These are phyloP conservation scores for Phlyctochytrium arcticum DNA, from an alignment of 192 early-diverging fungal genomes.

Conservation along the genomic window DNA sequence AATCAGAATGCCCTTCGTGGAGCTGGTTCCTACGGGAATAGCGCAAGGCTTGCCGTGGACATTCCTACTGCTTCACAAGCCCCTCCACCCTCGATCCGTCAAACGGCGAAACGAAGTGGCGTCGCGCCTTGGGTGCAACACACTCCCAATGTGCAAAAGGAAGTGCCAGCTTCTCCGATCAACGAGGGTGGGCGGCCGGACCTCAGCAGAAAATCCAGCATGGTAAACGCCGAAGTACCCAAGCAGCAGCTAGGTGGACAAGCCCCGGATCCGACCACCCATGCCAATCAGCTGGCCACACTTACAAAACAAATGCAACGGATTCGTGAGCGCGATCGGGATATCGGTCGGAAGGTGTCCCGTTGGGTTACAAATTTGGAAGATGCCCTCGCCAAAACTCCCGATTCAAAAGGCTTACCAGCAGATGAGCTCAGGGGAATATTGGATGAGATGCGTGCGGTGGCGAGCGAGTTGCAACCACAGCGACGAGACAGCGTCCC, in stretches of 20 bases:
- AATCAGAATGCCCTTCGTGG: conserved; percentile 14
- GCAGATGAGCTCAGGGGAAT: neutral
- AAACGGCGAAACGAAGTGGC: conserved; percentile 2
- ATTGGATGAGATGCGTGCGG: neutral
- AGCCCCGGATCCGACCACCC: too few relatives aligned
- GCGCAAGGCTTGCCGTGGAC: neutral
- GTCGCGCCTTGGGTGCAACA: conserved; percentile 14
- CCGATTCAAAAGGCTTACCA: neutral
- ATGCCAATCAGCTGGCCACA: conserved; percentile 1
- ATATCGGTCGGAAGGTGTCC: neutral
- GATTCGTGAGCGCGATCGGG: conserved; percentile 4
- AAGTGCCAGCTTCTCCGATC: neutral
- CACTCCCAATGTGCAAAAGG: too few relatives aligned
- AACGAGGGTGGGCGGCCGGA: neutral
- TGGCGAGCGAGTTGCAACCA: neutral
- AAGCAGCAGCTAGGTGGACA: neutral
- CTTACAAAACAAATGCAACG: neutral
- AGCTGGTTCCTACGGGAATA: neutral
- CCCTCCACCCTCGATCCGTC: neutral
- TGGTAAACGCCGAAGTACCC: neutral
- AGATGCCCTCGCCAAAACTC: neutral
- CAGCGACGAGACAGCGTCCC: neutral
- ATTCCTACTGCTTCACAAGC: neutral
- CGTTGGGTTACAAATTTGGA: neutral
- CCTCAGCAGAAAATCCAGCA: neutral